These are phyloP conservation scores for Tetrastigma voinierianum DNA, from an alignment of 164 flowering plant species.

Conservation along the genomic window DNA sequence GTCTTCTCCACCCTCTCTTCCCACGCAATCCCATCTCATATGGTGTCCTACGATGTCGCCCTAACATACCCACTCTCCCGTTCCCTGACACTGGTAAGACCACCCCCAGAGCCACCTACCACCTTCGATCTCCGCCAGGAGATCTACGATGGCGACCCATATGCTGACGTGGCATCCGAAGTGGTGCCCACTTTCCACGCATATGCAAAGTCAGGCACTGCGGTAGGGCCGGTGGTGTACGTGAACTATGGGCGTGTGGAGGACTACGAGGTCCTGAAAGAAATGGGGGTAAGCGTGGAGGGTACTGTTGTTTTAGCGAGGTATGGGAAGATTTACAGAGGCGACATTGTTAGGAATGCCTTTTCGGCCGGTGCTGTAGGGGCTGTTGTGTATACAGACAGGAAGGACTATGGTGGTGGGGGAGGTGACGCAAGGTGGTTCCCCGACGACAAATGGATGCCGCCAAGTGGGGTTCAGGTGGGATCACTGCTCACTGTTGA, in stretches of 20 bases:
- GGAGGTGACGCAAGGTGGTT: constrained; percentile 38
- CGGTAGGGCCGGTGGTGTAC: constrained; percentile 50
- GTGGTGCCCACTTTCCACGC: constrained; percentile 67
- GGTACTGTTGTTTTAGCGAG: constrained; percentile 55
- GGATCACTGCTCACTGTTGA: constrained; percentile 52
- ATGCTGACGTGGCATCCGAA: constrained; percentile 46
- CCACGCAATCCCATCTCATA: constrained; percentile 31
- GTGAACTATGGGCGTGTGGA: constrained; percentile 68
- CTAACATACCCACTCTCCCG: constrained; percentile 56
- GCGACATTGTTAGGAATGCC: constrained; percentile 65
- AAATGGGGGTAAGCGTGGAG: constrained; percentile 52
- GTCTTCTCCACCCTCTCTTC: constrained; percentile 52
- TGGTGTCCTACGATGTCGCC: constrained; percentile 44
- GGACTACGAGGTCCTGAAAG: constrained; percentile 40
- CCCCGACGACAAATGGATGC: constrained; percentile 70
- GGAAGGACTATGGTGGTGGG: constrained; percentile 64
- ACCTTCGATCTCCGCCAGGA: constrained; percentile 50
- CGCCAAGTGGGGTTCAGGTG: constrained; percentile 79
- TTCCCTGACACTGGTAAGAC: constrained; percentile 33
- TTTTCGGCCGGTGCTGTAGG: constrained; percentile 56
- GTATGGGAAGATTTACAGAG: constrained; percentile 69
- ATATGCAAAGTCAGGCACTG: constrained; percentile 59
- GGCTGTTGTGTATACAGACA: constrained; percentile 53
- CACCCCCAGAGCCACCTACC: constrained; percentile 22
- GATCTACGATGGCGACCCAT: constrained; percentile 43